Evolutionary conservation across 768 basidiomycete genomes (phyloP).

Genomic region (Boletus reticuloceps): DNA sequence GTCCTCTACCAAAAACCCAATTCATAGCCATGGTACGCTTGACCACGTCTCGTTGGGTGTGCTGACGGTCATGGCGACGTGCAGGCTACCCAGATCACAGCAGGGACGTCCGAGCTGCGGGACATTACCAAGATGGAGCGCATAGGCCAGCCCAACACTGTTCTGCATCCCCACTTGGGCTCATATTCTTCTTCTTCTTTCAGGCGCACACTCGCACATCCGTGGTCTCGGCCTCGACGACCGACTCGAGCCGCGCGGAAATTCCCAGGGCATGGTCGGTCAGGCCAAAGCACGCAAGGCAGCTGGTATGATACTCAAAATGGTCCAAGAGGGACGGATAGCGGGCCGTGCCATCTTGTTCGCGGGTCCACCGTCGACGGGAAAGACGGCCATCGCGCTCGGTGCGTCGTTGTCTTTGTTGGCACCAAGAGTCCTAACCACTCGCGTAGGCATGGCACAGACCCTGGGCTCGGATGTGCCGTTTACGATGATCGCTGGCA

Average conservation of each 20-base stretch:
- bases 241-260: slow-evolving; percentile 82
- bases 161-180: not conserved
- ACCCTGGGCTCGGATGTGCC: slow-evolving; percentile 92
- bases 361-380: slow-evolving; percentile 95
- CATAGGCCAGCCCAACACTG: slow-evolving; percentile 53
- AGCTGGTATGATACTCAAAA: slow-evolving; percentile 95
- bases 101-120: slow-evolving; percentile 74
- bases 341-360: slow-evolving; percentile 96
- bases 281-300: slow-evolving; percentile 96
- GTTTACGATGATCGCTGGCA: slow-evolving; percentile 96
- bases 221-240: slow-evolving; percentile 93
- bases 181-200: slow-evolving; percentile 1
- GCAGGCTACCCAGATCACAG: slow-evolving; percentile 70
- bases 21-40: slow-evolving; percentile 25
- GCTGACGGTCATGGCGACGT: slow-evolving; percentile 6
- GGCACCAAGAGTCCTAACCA: not conserved
- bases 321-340: slow-evolving; percentile 96
- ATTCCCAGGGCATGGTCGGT: slow-evolving; percentile 95
- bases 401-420: slow-evolving; percentile 46
- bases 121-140: slow-evolving; percentile 94
- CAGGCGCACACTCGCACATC: slow-evolving; percentile 93
- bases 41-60: not conserved
- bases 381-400: slow-evolving; percentile 97
- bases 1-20: slow-evolving; percentile 14
- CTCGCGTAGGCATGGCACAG: slow-evolving; percentile 88